Evolutionary conservation across 352 stramenopile genomes (phyloP).

Genomic region (Phytophthora vignae): DNA sequence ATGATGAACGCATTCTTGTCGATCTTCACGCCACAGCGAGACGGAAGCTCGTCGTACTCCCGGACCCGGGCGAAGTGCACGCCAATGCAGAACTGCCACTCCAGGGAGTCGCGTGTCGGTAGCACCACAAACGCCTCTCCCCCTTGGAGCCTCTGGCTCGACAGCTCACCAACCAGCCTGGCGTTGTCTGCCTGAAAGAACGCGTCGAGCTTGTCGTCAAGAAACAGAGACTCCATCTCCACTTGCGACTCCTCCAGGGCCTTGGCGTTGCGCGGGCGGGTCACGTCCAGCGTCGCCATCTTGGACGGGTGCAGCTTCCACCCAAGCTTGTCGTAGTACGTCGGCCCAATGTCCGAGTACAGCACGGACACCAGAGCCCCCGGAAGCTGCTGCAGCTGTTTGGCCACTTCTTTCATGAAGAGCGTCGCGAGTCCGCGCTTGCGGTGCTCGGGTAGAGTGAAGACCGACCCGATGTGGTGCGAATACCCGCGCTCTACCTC

Average conservation of each 20-base stretch:
- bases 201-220: constrained; percentile 49
- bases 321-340: constrained; percentile 68
- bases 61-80: constrained; percentile 53
- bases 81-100: constrained; percentile 76
- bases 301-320: constrained; percentile 63
- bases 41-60: constrained; percentile 43
- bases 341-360: constrained; percentile 75
- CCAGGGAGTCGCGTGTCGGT: constrained; percentile 61
- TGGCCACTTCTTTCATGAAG: constrained; percentile 52
- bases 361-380: constrained; percentile 53
- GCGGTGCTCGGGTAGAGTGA: constrained; percentile 60
- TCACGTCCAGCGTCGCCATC: constrained; percentile 45
- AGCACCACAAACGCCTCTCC: constrained; percentile 54
- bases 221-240: constrained; percentile 27
- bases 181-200: constrained; percentile 55
- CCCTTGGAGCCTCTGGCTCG: constrained; percentile 29
- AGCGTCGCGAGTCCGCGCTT: constrained; percentile 56
- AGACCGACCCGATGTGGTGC: constrained; percentile 73
- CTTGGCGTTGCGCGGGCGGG: constrained; percentile 21
- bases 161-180: constrained; percentile 43
- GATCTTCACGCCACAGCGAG: constrained; percentile 48
- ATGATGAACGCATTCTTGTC: constrained; percentile 58
- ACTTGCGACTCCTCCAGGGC: background rate
- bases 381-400: constrained; percentile 38
- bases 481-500: constrained; percentile 56